phyloP scores from a whole-genome alignment of 805 yeast genomes.

The Candida alai region DNA sequence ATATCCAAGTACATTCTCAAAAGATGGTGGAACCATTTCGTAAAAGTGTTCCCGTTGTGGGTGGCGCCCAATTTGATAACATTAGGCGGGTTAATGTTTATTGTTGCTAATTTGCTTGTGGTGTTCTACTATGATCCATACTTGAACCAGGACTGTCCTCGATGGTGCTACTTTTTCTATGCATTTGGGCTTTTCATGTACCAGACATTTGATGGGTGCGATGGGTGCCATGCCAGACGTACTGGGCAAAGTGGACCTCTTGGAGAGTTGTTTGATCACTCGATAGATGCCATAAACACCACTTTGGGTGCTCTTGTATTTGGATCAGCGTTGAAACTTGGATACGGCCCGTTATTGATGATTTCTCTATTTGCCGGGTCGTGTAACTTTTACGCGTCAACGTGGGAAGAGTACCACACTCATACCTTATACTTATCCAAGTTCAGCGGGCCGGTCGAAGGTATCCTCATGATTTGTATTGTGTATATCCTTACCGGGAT shows the following conservation, averaged over 20 bases:
- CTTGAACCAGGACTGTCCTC: conserved; percentile 56
- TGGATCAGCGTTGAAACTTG: conserved; percentile 73
- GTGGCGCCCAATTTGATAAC: conserved; percentile 95
- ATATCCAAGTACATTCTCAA: conserved; percentile 72
- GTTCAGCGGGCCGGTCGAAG: conserved; percentile 95
- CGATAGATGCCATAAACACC: conserved; percentile 71
- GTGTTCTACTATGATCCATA: conserved; percentile 74
- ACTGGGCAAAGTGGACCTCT: conserved; percentile 94
- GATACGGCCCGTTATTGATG: conserved; percentile 58
- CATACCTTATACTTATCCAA: conserved; percentile 73
- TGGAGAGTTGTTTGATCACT: conserved; percentile 93
- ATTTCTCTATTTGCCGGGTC: conserved; percentile 69
- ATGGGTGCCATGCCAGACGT: conserved; percentile 91
- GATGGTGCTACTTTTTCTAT: conserved; percentile 72
- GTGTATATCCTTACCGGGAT: conserved; percentile 62
- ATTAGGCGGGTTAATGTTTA: conserved; percentile 69
- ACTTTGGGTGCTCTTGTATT: conserved; percentile 73
- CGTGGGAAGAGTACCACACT: conserved; percentile 96
- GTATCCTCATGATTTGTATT: conserved; percentile 61
- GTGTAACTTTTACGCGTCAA: conserved; percentile 79
- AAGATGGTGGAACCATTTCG: conserved; percentile 78
- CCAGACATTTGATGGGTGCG: conserved; percentile 95
- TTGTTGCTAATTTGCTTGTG: conserved; percentile 57
- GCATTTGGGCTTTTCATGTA: conserved; percentile 84
- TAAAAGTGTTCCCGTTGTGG: conserved; percentile 70